Evolutionary conservation across 306 rosid species (phyloP).

Genomic region (Cicer cuneatum): DNA sequence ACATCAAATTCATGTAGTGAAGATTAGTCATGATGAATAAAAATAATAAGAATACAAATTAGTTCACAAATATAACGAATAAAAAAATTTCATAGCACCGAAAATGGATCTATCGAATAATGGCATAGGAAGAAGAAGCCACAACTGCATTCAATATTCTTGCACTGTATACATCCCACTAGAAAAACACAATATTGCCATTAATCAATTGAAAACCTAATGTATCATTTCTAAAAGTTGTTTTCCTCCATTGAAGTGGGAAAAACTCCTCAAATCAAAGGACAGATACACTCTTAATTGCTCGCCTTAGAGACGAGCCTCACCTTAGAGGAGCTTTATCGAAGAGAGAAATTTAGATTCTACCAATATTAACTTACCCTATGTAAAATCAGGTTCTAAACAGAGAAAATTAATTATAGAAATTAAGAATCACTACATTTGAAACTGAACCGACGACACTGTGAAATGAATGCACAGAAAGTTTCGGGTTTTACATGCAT

Average conservation of each 20-base stretch:
- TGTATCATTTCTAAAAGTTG: slow-evolving; percentile 5
- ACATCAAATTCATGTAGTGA: slow-evolving; percentile 25
- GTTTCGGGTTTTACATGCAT: too few species aligned
- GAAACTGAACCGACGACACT: background rate
- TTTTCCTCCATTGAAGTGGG: background rate
- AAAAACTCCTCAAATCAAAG: background rate
- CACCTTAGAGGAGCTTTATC: background rate
- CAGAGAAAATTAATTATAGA: background rate
- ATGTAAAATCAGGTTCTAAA: slow-evolving; percentile 22
- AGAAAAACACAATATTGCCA: slow-evolving; percentile 8
- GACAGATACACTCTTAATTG: background rate
- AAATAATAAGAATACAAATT: background rate
- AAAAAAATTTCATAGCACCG: slow-evolving; percentile 29
- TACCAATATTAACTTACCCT: background rate
- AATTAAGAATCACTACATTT: background rate
- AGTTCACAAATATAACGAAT: background rate
- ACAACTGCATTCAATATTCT: background rate
- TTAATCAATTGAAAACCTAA: background rate
- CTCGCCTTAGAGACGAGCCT: background rate
- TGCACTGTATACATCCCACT: slow-evolving; percentile 17
- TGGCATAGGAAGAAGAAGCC: background rate
- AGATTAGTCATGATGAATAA: slow-evolving; percentile 24
- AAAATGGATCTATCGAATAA: slow-evolving; percentile 14
- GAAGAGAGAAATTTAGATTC: background rate
- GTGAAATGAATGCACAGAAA: background rate